Base-by-base conservation (phyloP, 1,284 basidiomycete species). In the Tilletiaria anomala region DNA sequence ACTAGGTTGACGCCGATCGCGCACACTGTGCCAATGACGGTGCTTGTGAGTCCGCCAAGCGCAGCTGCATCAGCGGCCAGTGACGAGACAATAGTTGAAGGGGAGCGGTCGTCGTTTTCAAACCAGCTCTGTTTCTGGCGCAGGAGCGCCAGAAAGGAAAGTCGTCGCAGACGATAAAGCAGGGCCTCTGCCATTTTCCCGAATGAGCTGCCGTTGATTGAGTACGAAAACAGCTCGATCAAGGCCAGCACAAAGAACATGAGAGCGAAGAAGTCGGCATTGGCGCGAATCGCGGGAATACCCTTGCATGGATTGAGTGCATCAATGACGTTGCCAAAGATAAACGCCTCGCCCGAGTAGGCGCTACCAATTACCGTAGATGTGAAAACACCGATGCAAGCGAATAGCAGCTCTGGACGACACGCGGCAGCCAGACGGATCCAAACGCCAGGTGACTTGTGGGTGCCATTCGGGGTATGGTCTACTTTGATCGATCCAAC, bases 231-330 rank as follows among this genome's bases (percentile, higher is more conserved):
- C 17, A 60, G 36, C 37, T 57, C 53, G 34, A 57, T 52, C 5
- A 60, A 42, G 3, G 55, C 55, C 1, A 60, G 47, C 32, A 58
- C 50, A 45, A 58, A 57, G 32, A 60, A 60, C 42, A 49, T 50
- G 18, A 53, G 44, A 6, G 51, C 55, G 32, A 58, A 60, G 35
- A 45, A 22, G 12, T 52, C 48, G 23, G 50, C 53, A 3, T 45
- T 39, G 2, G 47, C 37, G 14, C 51, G 44, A 2, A 59, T 50
- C 17, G 43, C 35, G 35, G 43, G 42, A 0, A 49, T 32, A 12
- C 42, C n/a, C n/a, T 50, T 49, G 34, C 58, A 60, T n/a, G 55
- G 58, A 26, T 57, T 60, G 39, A 60, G 51, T n/a, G 55, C 55
- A 35, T 54, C 50, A 29, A 59, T 56, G 12, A 56, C 53, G 40